Evolutionary conservation across 2,329 filamentous ascomycete species (phyloP).

Genomic region (Aureobasidium sp.): DNA sequence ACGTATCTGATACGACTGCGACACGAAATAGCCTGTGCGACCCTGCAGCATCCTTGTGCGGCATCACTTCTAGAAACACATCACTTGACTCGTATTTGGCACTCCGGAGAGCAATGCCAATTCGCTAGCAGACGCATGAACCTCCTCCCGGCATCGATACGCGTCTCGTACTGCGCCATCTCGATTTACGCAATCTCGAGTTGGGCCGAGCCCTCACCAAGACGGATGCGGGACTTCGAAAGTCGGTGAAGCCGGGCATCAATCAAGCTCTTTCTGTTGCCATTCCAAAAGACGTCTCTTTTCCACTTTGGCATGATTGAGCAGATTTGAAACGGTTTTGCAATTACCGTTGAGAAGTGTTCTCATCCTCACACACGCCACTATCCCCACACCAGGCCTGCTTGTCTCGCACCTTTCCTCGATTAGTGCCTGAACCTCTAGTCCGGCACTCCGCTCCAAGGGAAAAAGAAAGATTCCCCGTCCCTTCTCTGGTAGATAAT

Average conservation of each 20-base stretch:
- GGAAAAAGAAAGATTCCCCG: constrained; percentile 8
- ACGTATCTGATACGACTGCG: background rate
- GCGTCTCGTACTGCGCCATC: constrained; percentile 3
- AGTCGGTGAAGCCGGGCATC: constrained; percentile 9
- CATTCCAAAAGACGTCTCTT: background rate
- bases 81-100: background rate
- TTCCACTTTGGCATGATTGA: constrained; percentile 4
- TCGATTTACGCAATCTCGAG: background rate
- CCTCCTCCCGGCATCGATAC: background rate
- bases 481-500: constrained; percentile 6
- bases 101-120: background rate
- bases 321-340: constrained; percentile 3
- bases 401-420: constrained; percentile 10
- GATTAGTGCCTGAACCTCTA: constrained; percentile 2
- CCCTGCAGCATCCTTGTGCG: background rate
- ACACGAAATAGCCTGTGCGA: constrained; percentile 2
- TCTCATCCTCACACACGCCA: constrained; percentile 11
- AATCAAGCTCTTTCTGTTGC: background rate
- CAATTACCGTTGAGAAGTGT: constrained; percentile 4
- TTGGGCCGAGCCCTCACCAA: background rate
- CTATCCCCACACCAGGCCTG: constrained; percentile 6
- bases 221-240: background rate
- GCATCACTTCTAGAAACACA: background rate
- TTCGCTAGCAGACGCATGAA: constrained; percentile 9
- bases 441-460: constrained; percentile 1